Percentiles rank a stretch among this genome's conserved stretches.
These are phyloP conservation scores for Aspergillus spinulosporus DNA, from an alignment of 2,329 filamentous ascomycete species.

Conservation along the genomic window DNA sequence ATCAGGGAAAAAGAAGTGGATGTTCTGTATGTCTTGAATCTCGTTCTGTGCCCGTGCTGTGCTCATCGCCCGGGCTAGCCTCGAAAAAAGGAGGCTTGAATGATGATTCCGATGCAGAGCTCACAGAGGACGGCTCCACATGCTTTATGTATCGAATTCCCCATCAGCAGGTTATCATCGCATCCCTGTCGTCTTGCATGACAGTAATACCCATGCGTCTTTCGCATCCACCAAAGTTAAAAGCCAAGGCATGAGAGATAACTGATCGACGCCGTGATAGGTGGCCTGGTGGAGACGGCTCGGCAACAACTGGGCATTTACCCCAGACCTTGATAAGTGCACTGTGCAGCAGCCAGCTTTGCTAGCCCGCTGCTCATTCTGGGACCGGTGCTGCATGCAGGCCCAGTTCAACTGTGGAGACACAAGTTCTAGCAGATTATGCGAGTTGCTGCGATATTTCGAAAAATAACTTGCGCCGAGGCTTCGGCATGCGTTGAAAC, in stretches of 20 bases:
- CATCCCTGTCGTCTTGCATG: constrained; percentile 6
- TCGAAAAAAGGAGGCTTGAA: not conserved
- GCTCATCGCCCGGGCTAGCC: constrained; percentile 4
- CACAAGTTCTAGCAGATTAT: constrained; percentile 1
- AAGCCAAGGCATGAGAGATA: constrained; percentile 19
- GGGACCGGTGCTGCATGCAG: constrained; percentile 15
- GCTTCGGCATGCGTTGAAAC: constrained; percentile 1
- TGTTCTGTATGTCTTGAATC: constrained; percentile 3
- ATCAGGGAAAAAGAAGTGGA: constrained; percentile 5
- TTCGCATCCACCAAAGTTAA: constrained; percentile 8
- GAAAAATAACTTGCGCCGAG: constrained; percentile 5
- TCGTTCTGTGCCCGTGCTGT: not conserved
- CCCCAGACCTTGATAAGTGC: constrained; percentile 17
- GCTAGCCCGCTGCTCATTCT: constrained; percentile 8
- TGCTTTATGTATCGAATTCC: constrained; percentile 20
- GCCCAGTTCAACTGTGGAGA: not conserved
- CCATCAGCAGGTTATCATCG: not conserved
- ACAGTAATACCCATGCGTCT: constrained; percentile 5
- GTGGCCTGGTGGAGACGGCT: constrained; percentile 7
- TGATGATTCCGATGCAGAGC: constrained; percentile 1
- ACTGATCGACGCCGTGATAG: constrained; percentile 14
- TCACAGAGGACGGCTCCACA: constrained; percentile 16
- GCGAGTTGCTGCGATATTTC: constrained; percentile 5
- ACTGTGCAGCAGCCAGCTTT: constrained; percentile 6
- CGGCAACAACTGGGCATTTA: constrained; percentile 9